Percentiles rank a stretch among this genome's conserved stretches.
Evolutionary conservation across 2,329 filamentous ascomycete genomes (phyloP).

Genomic region (Eurotiales sp.): DNA sequence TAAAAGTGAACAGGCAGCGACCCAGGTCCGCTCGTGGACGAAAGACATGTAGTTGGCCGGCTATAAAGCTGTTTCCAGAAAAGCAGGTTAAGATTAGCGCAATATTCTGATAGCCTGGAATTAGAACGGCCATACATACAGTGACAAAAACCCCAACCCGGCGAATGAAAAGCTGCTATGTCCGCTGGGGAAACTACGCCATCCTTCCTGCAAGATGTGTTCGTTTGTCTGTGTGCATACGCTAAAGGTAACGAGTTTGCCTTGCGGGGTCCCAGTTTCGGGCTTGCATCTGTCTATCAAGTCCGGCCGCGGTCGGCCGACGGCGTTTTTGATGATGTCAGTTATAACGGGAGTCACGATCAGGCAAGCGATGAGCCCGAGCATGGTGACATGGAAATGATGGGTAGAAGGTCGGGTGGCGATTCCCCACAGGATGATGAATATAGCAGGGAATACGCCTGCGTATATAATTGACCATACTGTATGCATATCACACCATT

Average conservation of each 20-base stretch:
- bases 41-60: constrained; percentile 57
- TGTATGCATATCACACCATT: constrained; percentile 14
- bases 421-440: constrained; percentile 65
- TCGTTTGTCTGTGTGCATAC: constrained; percentile 49
- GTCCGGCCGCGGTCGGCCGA: constrained; percentile 80
- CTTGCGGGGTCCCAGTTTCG: constrained; percentile 51
- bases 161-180: constrained; percentile 60
- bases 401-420: constrained; percentile 61
- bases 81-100: too few relatives aligned
- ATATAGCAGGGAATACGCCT: constrained; percentile 63
- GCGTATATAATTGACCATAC: constrained; percentile 76
- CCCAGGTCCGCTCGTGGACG: constrained; percentile 56
- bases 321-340: constrained; percentile 84
- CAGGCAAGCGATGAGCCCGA: constrained; percentile 74
- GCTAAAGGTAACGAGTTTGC: constrained; percentile 49
- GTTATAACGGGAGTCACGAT: constrained; percentile 79
- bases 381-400: constrained; percentile 79
- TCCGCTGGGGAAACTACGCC: constrained; percentile 62
- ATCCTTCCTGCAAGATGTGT: constrained; percentile 60
- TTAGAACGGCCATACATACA: constrained; percentile 32
- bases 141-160: constrained; percentile 57
- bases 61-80: constrained; percentile 41
- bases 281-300: constrained; percentile 85
- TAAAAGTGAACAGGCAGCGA: constrained; percentile 52
- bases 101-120: too few relatives aligned